These are phyloP conservation scores for Avena insularis DNA, from an alignment of 176 grass and related monocot genomes.

Conservation along the genomic window DNA sequence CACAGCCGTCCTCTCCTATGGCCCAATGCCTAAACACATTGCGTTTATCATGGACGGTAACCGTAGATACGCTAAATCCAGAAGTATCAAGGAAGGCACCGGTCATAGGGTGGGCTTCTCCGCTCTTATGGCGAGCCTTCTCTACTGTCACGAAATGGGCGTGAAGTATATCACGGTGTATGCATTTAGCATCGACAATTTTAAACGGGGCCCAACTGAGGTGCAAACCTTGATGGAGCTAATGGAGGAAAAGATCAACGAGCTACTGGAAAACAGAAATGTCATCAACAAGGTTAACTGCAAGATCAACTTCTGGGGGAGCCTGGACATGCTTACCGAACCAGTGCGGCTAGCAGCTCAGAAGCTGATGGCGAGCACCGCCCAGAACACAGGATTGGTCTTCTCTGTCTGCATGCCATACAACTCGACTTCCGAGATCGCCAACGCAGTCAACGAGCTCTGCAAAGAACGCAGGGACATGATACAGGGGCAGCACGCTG, in stretches of 20 bases:
- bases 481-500: constrained; percentile 17
- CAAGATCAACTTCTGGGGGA: constrained; percentile 85
- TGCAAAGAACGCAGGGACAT: constrained; percentile 50
- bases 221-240: constrained; percentile 75
- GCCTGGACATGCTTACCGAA: constrained; percentile 62
- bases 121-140: constrained; percentile 57
- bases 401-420: constrained; percentile 85
- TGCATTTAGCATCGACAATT: constrained; percentile 94
- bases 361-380: constrained; percentile 65
- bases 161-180: constrained; percentile 73
- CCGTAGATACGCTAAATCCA: constrained; percentile 78
- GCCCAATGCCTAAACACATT: constrained; percentile 74
- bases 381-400: constrained; percentile 65
- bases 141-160: constrained; percentile 78
- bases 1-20: constrained; percentile 62
- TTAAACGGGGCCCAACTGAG: constrained; percentile 67
- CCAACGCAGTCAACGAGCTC: constrained; percentile 54
- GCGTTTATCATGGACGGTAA: constrained; percentile 96
- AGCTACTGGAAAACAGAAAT: constrained; percentile 56
- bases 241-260: constrained; percentile 82
- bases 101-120: constrained; percentile 72
- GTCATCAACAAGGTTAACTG: constrained; percentile 63
- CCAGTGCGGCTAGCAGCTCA: constrained; percentile 54
- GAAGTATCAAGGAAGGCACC: constrained; percentile 47
- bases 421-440: constrained; percentile 79